Evolutionary conservation across 495 filamentous ascomycete species (phyloP), one percentile per base, ranked within the genome.

Genomic region (Amniculicola lignicola): DNA sequence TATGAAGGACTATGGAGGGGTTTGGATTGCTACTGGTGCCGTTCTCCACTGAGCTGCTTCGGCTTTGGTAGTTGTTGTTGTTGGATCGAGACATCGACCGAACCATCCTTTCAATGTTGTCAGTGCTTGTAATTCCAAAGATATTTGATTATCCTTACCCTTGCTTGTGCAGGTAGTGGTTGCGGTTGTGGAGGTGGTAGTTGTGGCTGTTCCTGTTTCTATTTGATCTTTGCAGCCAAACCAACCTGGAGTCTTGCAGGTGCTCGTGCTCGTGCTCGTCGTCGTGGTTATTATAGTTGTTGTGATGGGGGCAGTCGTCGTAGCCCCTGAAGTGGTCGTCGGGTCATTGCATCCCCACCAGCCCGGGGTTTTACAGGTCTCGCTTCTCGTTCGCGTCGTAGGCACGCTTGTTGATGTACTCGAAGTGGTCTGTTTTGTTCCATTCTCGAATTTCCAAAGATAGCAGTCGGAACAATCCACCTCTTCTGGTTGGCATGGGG

Each of bases 381-480:
- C 56, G 0, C 48, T 59, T 22, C 56, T 23, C 11, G 56, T 59
- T 19, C 48, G 18, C 7, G 48, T 39, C 25, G 16, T 52, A 7
- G 48, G 28, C 16, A 46, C 47, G 18, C 38, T 53, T 5, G 56
- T 51, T 22, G 24, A 46, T 14, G 56, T 53, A 18, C 28, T 52
- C 16, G 56, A 7, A 1, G 56, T 18, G 39, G 27, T 59, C 10
- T 47, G 45, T 11, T 59, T 28, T 15, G 56, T 59, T 2, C 56
- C 56, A 37, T 59, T 52, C 16, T 59, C 56, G 21, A 59, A 59
- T 28, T 59, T 59, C 56, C 56, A 59, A 4, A 52, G 24, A 40
- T 29, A 59, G 40, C 56, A 59, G 22, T 59, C 56, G 4, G 53
- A 47, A 15, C 56, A 59, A 35, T 44, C 40, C 0, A 59, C 56